Base-by-base conservation (phyloP, 1,284 basidiomycete genomes). In the Rhodotorula glutinis region DNA sequence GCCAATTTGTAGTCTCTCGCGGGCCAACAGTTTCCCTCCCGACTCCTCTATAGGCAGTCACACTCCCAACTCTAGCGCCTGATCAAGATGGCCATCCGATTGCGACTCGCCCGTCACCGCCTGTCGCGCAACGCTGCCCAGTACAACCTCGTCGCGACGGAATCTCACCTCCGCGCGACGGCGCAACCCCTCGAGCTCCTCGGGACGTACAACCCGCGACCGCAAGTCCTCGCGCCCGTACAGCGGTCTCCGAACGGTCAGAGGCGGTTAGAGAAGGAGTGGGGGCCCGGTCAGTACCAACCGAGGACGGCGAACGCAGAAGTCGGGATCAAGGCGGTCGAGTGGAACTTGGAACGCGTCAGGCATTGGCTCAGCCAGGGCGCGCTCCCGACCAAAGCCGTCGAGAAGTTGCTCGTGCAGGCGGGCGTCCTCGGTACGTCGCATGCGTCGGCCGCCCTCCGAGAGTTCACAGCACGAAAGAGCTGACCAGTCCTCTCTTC, bases 281-380 rank as follows among this genome's bases (percentile, higher is more conserved):
- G 72, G 72, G 69, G 69, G 2, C 58, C 72, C 11, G 51, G 58
- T 1, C 64, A 65, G 44, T 43, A 30, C 49, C 27, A 21, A 1
- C 25, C 52, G n/a, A 16, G 25, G 21, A 52, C 43, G 10, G 40
- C 21, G 16, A 33, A 9, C 25, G 63, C 51, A 7, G n/a, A 51
- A 27, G 60, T 63, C 53, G 71, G 71, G 13, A 30, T 52, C 30
- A 73, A 79, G 70, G 53, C 72, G 8, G 65, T 79, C 27, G 75
- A 76, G 47, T 79, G 79, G 79, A 79, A 80, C 66, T 65, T 72
- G 51, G 71, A 76, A 1, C 63, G 79, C 29, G 77, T 80, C 27
- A 51, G 59, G 38, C 76, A 76, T 60, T 80, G 79, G 79, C 66
- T 80, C 38, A 58, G 65, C 23, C 54, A 73, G n/a, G 79, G 79